Percentiles rank a stretch among this genome's conserved stretches.
These are phyloP conservation scores for Bacidia gigantensis DNA, from an alignment of 495 filamentous ascomycete genomes.

Conservation along the genomic window DNA sequence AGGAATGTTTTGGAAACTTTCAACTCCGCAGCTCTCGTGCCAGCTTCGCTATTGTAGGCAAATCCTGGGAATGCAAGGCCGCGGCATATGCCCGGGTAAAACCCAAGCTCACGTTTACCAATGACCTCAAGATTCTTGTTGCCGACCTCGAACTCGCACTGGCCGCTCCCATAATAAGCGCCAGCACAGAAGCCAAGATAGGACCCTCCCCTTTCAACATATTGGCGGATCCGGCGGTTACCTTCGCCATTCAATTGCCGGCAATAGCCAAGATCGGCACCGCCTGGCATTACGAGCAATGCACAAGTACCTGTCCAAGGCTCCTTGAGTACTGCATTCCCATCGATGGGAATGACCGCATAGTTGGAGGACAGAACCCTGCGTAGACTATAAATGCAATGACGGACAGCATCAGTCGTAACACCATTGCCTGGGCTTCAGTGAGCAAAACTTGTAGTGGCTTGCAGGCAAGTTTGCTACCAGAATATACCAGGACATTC, in stretches of 20 bases:
- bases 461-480: slow-evolving; percentile 27
- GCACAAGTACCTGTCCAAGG: slow-evolving; percentile 83
- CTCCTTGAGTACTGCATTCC: slow-evolving; percentile 70
- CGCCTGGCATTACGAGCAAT: slow-evolving; percentile 82
- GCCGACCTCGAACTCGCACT: slow-evolving; percentile 85
- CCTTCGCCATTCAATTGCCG: slow-evolving; percentile 75
- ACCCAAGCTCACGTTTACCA: slow-evolving; percentile 71
- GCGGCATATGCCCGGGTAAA: slow-evolving; percentile 76
- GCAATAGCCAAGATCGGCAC: slow-evolving; percentile 89
- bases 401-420: slow-evolving; percentile 75
- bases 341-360: slow-evolving; percentile 74
- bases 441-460: background rate
- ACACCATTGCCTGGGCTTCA: slow-evolving; percentile 56
- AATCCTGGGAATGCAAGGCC: slow-evolving; percentile 86
- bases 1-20: slow-evolving; percentile 50
- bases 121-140: slow-evolving; percentile 71
- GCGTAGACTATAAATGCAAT: slow-evolving; percentile 77
- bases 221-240: slow-evolving; percentile 70
- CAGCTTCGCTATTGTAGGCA: slow-evolving; percentile 77
- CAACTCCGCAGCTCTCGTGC: slow-evolving; percentile 60
- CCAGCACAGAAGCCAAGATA: slow-evolving; percentile 93
- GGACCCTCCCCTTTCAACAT: slow-evolving; percentile 67
- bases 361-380: slow-evolving; percentile 86
- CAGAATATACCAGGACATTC: slow-evolving; percentile 81
- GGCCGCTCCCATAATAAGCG: slow-evolving; percentile 71